Base-by-base conservation (phyloP, 2,329 filamentous ascomycete genomes). In the Colletotrichum cereale region DNA sequence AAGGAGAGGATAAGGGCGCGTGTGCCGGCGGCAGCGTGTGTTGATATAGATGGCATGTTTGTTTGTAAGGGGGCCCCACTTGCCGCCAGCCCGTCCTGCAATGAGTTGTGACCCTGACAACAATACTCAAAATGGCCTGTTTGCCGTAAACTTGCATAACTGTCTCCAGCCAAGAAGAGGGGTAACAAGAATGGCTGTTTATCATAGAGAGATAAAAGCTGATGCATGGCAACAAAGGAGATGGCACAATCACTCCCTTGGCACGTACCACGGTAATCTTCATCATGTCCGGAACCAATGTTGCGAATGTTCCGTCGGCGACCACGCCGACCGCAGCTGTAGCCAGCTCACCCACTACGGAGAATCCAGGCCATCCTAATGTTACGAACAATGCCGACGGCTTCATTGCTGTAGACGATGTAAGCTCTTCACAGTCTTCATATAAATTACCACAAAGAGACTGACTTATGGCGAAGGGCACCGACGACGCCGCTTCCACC, bases 361-460 rank as follows among this genome's bases (percentile, higher is more conserved):
- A 14, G 44, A 48, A 48, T 14, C n/a, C n/a, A 5, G 8, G 10
- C 4, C 50, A 5, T 21, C 3, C 50, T 12, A 6, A 5, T n/a
- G 1, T n/a, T 11, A 1, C 26, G 14, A 34, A 53, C n/a, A 8
- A 11, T 6, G 50, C 7, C 26, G 18, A 11, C 16, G 50, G 10
- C 11, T 2, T n/a, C 2, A 2, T 53, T 31, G 26, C 10, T 53
- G 50, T 8, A 53, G 50, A 53, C 5, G 50, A 34, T n/a, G 50
- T 53, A 11, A 7, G 50, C 12, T 31, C 16, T 12, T 12, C 3
- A 4, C 10, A 8, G 7, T 34, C 50, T n/a, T 6, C 0, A 29
- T 4, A 14, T 4, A 2, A 2, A n/a, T 21, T 1, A 12, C 50
- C 4, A 2, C 16, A 10, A 4, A n/a, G 29, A 5, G 16, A n/a